Evolutionary conservation across 2,329 filamentous ascomycete genomes (phyloP), one percentile per base, ranked within the genome.

Genomic region (Colletotrichum tanaceti): DNA sequence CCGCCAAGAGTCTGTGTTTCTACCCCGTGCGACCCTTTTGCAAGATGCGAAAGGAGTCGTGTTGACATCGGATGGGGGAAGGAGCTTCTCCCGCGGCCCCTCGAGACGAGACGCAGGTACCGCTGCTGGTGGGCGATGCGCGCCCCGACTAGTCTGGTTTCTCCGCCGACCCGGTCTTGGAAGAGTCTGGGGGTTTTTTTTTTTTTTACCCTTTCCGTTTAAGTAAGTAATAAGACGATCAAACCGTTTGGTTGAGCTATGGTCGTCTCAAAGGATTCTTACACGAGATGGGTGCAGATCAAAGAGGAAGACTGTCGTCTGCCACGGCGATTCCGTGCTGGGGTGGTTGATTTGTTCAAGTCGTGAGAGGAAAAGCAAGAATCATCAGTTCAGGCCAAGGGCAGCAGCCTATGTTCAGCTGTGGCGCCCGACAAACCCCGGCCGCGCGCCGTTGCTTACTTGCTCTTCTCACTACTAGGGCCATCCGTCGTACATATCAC

Each of bases 341-440:
- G 32, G 28, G 22, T 58, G 54, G 16, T 22, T 18, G 35, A 49
- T 43, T 35, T n/a, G 32, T 47, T 14, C 13, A 3, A 13, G 11
- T 58, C 58, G 1, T 63, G 39, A 52, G 22, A 44, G 7, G 10
- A 47, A 54, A 55, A 18, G 35, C 14, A 59, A 39, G 9, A 49
- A 35, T 24, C 4, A 13, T 10, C 32, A 35, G 32, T 35, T 35
- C 32, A 35, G 32, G 57, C 11, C 13, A 28, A 49, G 14, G 32
- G 32, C n/a, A 53, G 18, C 47, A 53, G 18, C 47, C 66, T 57
- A 47, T 52, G 46, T 61, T 65, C 50, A 66, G 62, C 50, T 35
- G 62, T 66, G 62, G 66, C 66, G 55, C 62, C 65, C 32, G 41
- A 24, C 3, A 60, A 22, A 22, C 43, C 20, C n/a, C n/a, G n/a